A percentile compares a stretch with the other conserved stretches of the same genome.
These are phyloP conservation scores for Dalechampia spathulata DNA, from an alignment of 441 rosid genomes.

Conservation along the genomic window DNA sequence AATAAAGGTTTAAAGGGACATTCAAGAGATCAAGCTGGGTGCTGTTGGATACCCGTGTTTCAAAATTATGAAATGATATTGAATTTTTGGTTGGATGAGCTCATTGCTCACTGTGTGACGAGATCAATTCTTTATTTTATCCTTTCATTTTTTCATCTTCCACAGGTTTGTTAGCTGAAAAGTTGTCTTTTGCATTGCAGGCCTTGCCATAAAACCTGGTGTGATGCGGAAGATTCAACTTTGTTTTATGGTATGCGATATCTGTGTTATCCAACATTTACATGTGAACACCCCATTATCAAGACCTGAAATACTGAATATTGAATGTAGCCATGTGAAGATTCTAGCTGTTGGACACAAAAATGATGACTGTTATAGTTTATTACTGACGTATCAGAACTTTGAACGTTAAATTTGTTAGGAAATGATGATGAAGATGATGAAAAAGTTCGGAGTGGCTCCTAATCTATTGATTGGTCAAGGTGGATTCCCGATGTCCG, in stretches of 20 bases:
- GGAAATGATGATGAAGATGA: slow-evolving; percentile 52
- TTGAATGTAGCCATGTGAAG: background rate
- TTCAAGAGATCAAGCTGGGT: background rate
- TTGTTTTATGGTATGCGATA: slow-evolving; percentile 37
- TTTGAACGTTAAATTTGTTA: slow-evolving; percentile 24
- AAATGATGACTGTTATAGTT: slow-evolving; percentile 5
- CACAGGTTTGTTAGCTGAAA: background rate
- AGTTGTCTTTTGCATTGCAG: slow-evolving; percentile 27
- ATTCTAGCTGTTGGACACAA: background rate
- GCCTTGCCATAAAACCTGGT: slow-evolving; percentile 83
- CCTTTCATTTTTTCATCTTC: background rate
- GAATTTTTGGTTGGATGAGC: no score
- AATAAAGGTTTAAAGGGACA: background rate
- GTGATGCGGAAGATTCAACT: slow-evolving; percentile 58
- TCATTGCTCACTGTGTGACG: no score
- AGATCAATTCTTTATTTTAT: background rate
- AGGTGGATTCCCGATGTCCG: slow-evolving; percentile 33
- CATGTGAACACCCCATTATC: background rate
- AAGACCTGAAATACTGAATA: background rate
- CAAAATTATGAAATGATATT: background rate
- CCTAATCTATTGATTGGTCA: slow-evolving; percentile 32
- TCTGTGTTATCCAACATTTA: background rate
- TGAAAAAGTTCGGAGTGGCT: slow-evolving; percentile 50
- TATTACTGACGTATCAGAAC: slow-evolving; percentile 19
- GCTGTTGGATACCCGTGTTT: background rate